A percentile compares a stretch with the other conserved stretches of the same genome.
These are phyloP conservation scores for Brassica cretica DNA, from an alignment of 345 rosid species.

Conservation along the genomic window DNA sequence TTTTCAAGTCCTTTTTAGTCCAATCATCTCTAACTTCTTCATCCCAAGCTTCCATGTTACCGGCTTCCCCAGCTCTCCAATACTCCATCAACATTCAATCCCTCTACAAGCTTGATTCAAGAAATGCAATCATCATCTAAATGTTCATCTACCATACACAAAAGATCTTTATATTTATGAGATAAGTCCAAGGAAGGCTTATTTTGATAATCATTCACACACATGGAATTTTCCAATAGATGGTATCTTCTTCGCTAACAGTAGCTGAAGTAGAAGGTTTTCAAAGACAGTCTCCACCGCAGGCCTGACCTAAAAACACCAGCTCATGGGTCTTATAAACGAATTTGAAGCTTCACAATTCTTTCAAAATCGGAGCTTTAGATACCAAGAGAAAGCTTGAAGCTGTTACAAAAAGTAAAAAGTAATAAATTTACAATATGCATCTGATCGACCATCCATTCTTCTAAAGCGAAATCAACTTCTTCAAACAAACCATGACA, in stretches of 20 bases:
- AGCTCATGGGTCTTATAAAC: too few relatives aligned
- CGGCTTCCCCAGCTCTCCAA: conserved; percentile 37
- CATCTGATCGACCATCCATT: not conserved
- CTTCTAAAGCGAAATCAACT: not conserved
- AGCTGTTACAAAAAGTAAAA: not conserved
- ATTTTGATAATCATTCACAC: not conserved
- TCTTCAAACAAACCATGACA: not conserved
- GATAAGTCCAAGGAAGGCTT: not conserved
- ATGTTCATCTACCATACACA: not conserved
- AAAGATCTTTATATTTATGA: not conserved
- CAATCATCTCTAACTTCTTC: conserved; percentile 42
- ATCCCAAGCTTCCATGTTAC: not conserved
- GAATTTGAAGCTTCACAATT: too few relatives aligned
- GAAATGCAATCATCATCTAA: not conserved
- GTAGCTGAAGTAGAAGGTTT: not conserved
- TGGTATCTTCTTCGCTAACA: not conserved
- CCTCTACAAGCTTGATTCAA: not conserved
- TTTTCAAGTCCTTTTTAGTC: conserved; percentile 51
- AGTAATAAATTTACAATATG: not conserved
- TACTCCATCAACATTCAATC: not conserved
- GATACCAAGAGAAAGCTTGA: not conserved
- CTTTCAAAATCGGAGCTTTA: not conserved
- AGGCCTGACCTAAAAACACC: not conserved
- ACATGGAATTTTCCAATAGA: not conserved
- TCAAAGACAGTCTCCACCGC: not conserved